Conservation (phyloP, 345 rosid species). For the Syzygium aromaticum region DNA sequence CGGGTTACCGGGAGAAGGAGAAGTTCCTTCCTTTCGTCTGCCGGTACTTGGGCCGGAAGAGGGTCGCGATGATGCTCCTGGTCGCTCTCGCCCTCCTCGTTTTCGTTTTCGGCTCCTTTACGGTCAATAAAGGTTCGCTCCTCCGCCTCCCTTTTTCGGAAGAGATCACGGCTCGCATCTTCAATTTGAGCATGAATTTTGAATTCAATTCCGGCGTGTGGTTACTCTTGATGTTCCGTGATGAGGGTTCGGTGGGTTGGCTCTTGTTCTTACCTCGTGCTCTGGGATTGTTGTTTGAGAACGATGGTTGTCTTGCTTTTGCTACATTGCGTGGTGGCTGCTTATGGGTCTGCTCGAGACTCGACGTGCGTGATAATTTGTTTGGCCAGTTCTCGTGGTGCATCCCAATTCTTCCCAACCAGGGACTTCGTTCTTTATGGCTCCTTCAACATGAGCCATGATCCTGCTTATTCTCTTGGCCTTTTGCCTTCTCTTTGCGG, state of each 20-base stretch:
- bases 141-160: background rate
- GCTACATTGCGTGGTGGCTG: background rate
- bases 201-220: background rate
- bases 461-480: background rate
- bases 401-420: background rate
- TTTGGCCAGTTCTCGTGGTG: background rate
- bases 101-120: constrained; percentile 57
- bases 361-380: background rate
- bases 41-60: constrained; percentile 45
- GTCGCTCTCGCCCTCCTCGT: constrained; percentile 55
- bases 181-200: background rate
- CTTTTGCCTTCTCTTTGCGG: background rate
- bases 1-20: constrained; percentile 66
- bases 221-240: background rate
- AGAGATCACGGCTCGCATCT: background rate
- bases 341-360: background rate
- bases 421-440: background rate
- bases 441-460: background rate
- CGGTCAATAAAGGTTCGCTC: constrained; percentile 53
- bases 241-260: background rate
- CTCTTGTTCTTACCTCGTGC: background rate
- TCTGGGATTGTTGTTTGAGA: background rate
- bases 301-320: background rate
- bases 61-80: constrained; percentile 65
- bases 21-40: constrained; percentile 37